Evolutionary conservation across 495 filamentous ascomycete species (phyloP), one percentile per base, ranked within the genome.

Genomic region (Tuber aestivum): DNA sequence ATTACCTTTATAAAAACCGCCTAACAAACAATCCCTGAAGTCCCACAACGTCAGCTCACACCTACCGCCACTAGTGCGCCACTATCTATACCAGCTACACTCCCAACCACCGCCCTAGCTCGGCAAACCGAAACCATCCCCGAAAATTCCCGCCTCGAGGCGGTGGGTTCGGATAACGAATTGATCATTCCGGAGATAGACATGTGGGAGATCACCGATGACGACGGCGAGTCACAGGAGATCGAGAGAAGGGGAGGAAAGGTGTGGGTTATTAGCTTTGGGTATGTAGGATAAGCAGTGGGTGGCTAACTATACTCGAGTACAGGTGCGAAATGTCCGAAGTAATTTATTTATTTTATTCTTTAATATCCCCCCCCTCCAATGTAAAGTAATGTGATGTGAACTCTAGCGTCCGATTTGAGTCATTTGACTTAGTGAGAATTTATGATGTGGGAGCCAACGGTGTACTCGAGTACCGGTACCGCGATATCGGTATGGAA

Each of bases 161-260:
- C 35, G 14, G 7, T 48, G 1, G 80, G 77, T 69, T 78, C 71
- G 21, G 80, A 82, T 20, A 79, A 80, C 23, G 80, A 82, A 38
- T 74, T 76, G 73, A 77, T 74, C n/a, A 79, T 82, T 14, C 80
- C 80, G 0, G 79, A 79, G 61, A 82, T 82, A 69, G 23, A 74
- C 42, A 73, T 82, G 41, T 79, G 80, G 5, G 80, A 74, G 1
- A 79, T 73, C 9, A 79, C 76, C 37, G 74, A 70, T 70, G 80
- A 75, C 12, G 79, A 76, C 8, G 79, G 75, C 14, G 68, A 69
- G 27, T 35, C 56, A 3, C 27, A 65, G 12, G 56, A 65, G 56
- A 32, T 65, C 12, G 18, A 65, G 27, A 32, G 32, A 21, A 1
- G 21, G 21, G 21, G 45, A 23, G 45, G 41, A 14, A 16, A 44